Evolutionary conservation across 1,284 basidiomycete genomes (phyloP), one percentile per base, ranked within the genome.

Genomic region (Ceratobasidium sp.): DNA sequence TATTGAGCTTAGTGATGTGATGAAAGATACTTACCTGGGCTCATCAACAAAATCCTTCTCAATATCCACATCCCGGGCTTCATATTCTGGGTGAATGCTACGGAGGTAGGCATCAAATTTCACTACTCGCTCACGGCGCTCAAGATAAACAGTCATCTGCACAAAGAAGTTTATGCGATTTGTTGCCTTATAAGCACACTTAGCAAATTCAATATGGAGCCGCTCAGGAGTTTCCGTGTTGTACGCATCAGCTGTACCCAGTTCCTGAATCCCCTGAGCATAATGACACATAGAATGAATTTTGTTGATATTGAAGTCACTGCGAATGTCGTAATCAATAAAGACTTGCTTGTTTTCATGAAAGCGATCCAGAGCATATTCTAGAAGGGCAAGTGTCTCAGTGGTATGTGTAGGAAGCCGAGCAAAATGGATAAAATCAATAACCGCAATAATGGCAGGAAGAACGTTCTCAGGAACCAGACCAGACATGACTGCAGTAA

Each of bases 391-490:
- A 38, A 77, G 73, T 5, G 75, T 77, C 4, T 35, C 66, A 6
- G 69, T 72, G 7, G 76, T 72, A 30, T 75, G 77, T 6, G 35
- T 35, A 16, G 67, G 59, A 35, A 71, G 73, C 16, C 66, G 67
- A 2, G 75, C 54, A 46, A 71, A 54, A 35, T 76, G 73, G 49
- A 77, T 55, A 54, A 76, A 77, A 46, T 77, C 76, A 1, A 77
- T 46, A 7, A 63, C n/a, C 14, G 55, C 55, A 16, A 32, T 7
- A 14, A 49, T 57, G n/a, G 21, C n/a, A 32, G 28, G n/a, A 32
- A 18, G 35, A 50, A 54, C 26, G n/a, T 43, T 4, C 1, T 52
- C 47, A 26, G 63, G 63, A 6, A 49, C 35, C 16, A 57, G 55
- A 21, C 63, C 47, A 16, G 50, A 13, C 46, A 67, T 50, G 14